Evolutionary conservation across 2,329 filamentous ascomycete species (phyloP).

Genomic region (Hypoxylon sp.): DNA sequence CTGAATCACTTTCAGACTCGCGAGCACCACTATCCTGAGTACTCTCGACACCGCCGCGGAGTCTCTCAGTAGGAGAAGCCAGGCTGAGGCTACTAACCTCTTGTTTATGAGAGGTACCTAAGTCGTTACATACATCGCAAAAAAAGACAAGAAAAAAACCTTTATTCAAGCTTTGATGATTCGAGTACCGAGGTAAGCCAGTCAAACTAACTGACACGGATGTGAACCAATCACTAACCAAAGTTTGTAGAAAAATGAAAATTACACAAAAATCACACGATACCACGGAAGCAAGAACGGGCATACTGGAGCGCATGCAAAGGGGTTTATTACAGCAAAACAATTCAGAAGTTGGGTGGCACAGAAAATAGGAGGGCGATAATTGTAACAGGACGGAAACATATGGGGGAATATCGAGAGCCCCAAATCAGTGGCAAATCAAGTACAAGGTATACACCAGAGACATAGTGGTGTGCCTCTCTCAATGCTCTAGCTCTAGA

Average conservation of each 20-base stretch:
- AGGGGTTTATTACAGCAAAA: too few relatives aligned
- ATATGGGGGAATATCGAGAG: background rate
- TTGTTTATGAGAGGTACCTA: background rate
- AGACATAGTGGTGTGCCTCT: slow-evolving; percentile 7
- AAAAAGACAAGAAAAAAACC: too few relatives aligned
- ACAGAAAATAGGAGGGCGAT: background rate
- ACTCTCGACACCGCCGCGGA: slow-evolving; percentile 5
- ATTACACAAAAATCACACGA: background rate
- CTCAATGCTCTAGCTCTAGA: slow-evolving; percentile 16
- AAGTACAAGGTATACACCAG: slow-evolving; percentile 29
- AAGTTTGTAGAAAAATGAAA: background rate
- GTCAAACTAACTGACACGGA: background rate
- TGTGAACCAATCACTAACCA: background rate
- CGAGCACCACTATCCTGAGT: slow-evolving; percentile 27
- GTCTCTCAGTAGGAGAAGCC: slow-evolving; percentile 7
- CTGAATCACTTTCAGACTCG: slow-evolving; percentile 17
- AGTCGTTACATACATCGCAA: background rate
- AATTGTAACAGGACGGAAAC: background rate
- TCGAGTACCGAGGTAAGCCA: background rate
- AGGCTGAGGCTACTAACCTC: background rate
- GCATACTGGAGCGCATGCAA: too few relatives aligned
- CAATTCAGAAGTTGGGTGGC: background rate
- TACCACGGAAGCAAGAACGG: too few relatives aligned
- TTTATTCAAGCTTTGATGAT: background rate
- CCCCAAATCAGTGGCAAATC: slow-evolving; percentile 14